Conservation (phyloP, 169 alveolate genomes). For the Perkinsus chesapeaki region DNA sequence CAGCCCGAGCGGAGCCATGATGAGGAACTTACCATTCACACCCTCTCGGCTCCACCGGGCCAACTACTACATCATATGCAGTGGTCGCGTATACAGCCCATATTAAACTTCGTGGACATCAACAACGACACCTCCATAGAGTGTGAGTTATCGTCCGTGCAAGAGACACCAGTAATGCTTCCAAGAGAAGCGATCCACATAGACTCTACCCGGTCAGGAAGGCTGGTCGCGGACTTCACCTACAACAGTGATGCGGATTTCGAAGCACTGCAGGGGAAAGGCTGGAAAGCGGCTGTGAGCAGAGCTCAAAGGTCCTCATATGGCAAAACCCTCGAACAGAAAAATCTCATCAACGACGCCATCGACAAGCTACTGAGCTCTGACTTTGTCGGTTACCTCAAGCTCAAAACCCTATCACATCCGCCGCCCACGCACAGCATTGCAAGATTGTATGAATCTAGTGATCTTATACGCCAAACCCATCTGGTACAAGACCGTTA, state of each 20-base stretch:
- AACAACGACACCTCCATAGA: neutral
- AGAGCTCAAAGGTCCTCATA: neutral
- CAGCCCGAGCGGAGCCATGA: neutral
- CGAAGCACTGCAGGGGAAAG: neutral
- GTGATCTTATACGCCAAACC: neutral
- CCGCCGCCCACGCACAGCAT: neutral
- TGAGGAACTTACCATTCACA: neutral
- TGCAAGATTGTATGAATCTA: neutral
- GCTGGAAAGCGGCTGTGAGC: neutral
- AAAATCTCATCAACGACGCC: too few relatives aligned
- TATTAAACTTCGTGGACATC: neutral
- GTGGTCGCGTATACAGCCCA: neutral
- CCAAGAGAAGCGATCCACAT: neutral
- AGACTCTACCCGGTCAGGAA: neutral
- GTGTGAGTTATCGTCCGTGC: neutral
- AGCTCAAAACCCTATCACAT: neutral
- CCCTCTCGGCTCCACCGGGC: neutral
- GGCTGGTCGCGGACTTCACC: slow-evolving; percentile 2
- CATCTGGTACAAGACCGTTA: neutral
- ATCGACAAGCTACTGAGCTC: neutral
- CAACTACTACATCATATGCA: neutral
- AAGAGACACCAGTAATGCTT: neutral
- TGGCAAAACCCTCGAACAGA: neutral
- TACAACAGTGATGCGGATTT: neutral
- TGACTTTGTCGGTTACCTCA: neutral